Evolutionary conservation across 805 yeast species (phyloP).

Genomic region (Cyberlindnera mrakii): DNA sequence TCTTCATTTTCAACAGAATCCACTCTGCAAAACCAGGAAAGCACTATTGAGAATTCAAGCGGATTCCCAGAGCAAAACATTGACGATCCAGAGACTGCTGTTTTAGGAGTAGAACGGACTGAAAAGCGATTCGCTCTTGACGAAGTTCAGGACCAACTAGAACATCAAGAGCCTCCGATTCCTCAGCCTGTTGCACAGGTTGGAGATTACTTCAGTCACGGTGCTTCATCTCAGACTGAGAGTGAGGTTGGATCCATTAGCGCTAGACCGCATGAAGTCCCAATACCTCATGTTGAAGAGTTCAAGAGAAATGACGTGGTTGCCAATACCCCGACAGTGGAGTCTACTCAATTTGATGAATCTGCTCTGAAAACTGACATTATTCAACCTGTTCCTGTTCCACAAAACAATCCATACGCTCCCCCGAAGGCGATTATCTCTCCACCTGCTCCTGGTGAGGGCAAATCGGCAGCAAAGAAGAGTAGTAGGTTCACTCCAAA

Average conservation of each 20-base stretch:
- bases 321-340: neutral
- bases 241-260: slow-evolving; percentile 14
- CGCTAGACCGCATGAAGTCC: slow-evolving; percentile 12
- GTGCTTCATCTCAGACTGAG: slow-evolving; percentile 2
- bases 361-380: neutral
- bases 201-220: neutral
- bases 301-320: neutral
- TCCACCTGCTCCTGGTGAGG: slow-evolving; percentile 4
- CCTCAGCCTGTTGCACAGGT: neutral
- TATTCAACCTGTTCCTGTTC: neutral
- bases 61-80: neutral
- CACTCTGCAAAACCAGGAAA: neutral
- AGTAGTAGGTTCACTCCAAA: slow-evolving; percentile 13
- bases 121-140: neutral
- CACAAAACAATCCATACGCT: slow-evolving; percentile 1
- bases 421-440: neutral
- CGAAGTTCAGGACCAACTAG: neutral
- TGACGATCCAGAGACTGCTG: too few relatives aligned
- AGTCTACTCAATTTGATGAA: too few relatives aligned
- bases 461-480: slow-evolving; percentile 5
- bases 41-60: neutral
- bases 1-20: slow-evolving; percentile 5
- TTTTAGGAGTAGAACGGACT: too few relatives aligned
- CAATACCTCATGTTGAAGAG: slow-evolving; percentile 4
- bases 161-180: neutral